Evolutionary conservation across 75 land plant species (phyloP).

Genomic region (Chamaecyparis obtusa): DNA sequence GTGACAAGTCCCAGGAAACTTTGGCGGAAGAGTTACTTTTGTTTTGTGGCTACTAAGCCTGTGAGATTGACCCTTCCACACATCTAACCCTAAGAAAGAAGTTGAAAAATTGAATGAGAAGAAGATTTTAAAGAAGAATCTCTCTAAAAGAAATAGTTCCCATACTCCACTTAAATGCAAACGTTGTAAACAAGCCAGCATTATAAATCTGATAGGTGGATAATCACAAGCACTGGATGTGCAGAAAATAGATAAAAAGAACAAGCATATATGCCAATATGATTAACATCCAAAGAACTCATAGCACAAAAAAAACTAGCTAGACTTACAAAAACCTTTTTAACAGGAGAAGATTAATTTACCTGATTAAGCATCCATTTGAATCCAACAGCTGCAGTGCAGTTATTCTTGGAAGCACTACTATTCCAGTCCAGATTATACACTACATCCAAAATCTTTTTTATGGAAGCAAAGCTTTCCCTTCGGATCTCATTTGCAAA

Average conservation of each 20-base stretch:
- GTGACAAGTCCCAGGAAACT: neutral
- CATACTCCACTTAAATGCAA: neutral
- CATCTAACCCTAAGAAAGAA: neutral
- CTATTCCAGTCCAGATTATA: conserved; percentile 54
- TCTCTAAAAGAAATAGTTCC: neutral
- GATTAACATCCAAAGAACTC: neutral
- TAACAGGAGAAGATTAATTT: neutral
- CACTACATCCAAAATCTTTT: conserved; percentile 29
- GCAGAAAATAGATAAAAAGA: neutral
- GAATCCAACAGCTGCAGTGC: conserved; percentile 55
- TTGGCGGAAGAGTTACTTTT: neutral
- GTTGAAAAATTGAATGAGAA: neutral
- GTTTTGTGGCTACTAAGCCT: neutral
- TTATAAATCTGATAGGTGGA: neutral
- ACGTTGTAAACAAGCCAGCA: neutral
- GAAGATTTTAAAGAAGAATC: neutral
- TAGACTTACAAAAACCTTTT: neutral
- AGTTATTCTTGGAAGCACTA: conserved; percentile 54
- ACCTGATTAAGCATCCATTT: conserved; percentile 79
- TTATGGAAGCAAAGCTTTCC: conserved; percentile 41
- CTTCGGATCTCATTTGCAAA: conserved; percentile 67
- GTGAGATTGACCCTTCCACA: neutral
- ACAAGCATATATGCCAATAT: neutral
- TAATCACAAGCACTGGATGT: neutral
- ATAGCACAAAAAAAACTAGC: neutral